Percentiles rank a stretch among this genome's conserved stretches.
These are phyloP conservation scores for Viola pubescens DNA, from an alignment of 441 rosid genomes.

Conservation along the genomic window DNA sequence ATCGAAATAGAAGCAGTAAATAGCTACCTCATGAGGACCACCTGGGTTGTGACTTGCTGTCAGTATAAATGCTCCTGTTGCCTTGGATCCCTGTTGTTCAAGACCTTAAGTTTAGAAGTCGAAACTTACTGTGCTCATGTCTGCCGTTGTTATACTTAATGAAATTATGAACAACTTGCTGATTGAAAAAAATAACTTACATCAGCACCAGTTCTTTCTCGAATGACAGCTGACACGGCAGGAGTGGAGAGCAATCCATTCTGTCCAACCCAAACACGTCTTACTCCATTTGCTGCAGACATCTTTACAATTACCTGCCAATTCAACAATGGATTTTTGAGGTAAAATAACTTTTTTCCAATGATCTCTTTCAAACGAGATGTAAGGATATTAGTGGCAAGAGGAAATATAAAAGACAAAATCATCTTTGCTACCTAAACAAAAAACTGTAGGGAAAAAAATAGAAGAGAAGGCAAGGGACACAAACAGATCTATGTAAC, in stretches of 20 bases:
- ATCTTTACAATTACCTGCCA: constrained; percentile 79
- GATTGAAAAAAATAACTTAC: constrained; percentile 44
- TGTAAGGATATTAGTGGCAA: neutral
- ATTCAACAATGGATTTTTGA: constrained; percentile 3
- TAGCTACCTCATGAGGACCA: constrained; percentile 83
- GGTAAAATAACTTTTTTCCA: constrained; percentile 3
- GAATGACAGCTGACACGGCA: constrained; percentile 94
- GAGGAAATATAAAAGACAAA: neutral
- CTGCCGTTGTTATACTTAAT: neutral
- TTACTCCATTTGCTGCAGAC: constrained; percentile 95
- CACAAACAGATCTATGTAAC: no score
- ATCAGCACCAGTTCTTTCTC: constrained; percentile 82
- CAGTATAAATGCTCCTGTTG: constrained; percentile 88
- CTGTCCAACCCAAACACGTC: constrained; percentile 93
- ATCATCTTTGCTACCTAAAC: no score
- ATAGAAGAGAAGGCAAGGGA: no score
- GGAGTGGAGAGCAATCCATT: constrained; percentile 94
- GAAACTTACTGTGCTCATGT: constrained; percentile 14
- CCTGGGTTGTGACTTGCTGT: constrained; percentile 99
- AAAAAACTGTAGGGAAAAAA: no score
- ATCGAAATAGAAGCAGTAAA: no score
- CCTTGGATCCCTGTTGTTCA: constrained; percentile 74
- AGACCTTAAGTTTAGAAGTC: constrained; percentile 10
- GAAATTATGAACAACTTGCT: neutral
- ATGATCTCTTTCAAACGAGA: constrained; percentile 2